These are phyloP conservation scores for Rubus parviflorus DNA, from an alignment of 306 rosid genomes.

Conservation along the genomic window DNA sequence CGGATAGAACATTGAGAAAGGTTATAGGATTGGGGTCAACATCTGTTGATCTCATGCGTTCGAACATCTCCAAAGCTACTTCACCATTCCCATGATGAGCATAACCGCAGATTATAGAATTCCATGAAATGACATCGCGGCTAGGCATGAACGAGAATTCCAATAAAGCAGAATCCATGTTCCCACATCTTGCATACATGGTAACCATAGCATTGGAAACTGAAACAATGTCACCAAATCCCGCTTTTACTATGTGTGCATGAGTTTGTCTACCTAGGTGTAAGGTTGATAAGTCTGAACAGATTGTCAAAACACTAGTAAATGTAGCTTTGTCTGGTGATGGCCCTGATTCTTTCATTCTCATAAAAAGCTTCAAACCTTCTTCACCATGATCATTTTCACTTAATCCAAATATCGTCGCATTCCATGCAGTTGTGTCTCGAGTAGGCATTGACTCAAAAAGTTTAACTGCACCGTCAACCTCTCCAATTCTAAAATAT, in stretches of 20 bases:
- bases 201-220: slow-evolving; percentile 53
- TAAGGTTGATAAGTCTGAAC: slow-evolving; percentile 44
- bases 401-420: slow-evolving; percentile 51
- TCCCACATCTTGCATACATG: slow-evolving; percentile 65
- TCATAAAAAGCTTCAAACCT: slow-evolving; percentile 45
- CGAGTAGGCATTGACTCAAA: slow-evolving; percentile 36
- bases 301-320: slow-evolving; percentile 50
- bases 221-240: slow-evolving; percentile 36
- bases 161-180: slow-evolving; percentile 42
- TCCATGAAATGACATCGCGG: slow-evolving; percentile 52
- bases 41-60: slow-evolving; percentile 38
- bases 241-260: slow-evolving; percentile 32
- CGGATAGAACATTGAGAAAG: slow-evolving; percentile 52
- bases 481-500: slow-evolving; percentile 42
- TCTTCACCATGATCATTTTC: slow-evolving; percentile 46
- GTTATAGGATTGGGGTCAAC: slow-evolving; percentile 46
- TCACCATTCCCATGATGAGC: slow-evolving; percentile 50
- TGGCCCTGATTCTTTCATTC: slow-evolving; percentile 45
- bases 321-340: slow-evolving; percentile 43
- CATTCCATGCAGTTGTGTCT: slow-evolving; percentile 51
- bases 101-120: slow-evolving; percentile 51
- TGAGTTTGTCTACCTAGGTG: slow-evolving; percentile 50
- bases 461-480: slow-evolving; percentile 29
- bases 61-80: slow-evolving; percentile 47
- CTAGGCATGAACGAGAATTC: slow-evolving; percentile 43